A percentile compares a stretch with the other conserved stretches of the same genome.
phyloP scores from a whole-genome alignment of 495 filamentous ascomycete genomes.

The Corynascus novoguineensis region DNA sequence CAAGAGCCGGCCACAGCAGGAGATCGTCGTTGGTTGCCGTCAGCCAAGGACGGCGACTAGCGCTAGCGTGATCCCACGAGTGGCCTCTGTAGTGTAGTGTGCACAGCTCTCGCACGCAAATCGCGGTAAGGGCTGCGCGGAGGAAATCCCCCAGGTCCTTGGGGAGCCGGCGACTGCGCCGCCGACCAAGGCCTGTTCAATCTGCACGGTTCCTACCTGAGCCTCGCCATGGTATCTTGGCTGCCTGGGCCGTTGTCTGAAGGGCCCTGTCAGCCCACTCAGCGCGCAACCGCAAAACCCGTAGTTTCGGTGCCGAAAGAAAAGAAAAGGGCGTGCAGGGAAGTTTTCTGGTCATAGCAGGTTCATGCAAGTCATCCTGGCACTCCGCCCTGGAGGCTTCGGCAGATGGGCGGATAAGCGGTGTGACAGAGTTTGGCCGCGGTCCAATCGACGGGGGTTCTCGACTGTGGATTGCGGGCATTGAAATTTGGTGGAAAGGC shows the following conservation, averaged over 20 bases:
- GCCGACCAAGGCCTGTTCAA: not conserved
- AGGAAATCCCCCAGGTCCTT: no score
- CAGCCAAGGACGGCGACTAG: not conserved
- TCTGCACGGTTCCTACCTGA: not conserved
- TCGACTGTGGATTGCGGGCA: not conserved
- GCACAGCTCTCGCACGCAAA: no score
- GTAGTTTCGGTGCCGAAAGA: no score
- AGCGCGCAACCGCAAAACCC: no score
- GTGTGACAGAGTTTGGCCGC: constrained; percentile 17
- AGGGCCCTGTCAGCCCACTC: no score
- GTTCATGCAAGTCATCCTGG: constrained; percentile 12
- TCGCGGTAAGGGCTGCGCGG: no score
- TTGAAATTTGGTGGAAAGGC: not conserved
- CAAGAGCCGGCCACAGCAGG: not conserved
- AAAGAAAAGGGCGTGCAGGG: not conserved
- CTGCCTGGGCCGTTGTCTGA: no score
- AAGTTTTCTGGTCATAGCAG: not conserved
- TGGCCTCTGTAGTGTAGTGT: not conserved
- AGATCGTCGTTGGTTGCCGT: not conserved
- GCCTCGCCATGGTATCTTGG: not conserved
- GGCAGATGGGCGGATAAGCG: constrained; percentile 17
- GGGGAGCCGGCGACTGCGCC: not conserved
- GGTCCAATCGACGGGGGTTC: no score
- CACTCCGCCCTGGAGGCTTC: constrained; percentile 7
- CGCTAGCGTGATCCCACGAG: no score